Evolutionary conservation across 768 basidiomycete species (phyloP).

Genomic region (Mycena alexandri): DNA sequence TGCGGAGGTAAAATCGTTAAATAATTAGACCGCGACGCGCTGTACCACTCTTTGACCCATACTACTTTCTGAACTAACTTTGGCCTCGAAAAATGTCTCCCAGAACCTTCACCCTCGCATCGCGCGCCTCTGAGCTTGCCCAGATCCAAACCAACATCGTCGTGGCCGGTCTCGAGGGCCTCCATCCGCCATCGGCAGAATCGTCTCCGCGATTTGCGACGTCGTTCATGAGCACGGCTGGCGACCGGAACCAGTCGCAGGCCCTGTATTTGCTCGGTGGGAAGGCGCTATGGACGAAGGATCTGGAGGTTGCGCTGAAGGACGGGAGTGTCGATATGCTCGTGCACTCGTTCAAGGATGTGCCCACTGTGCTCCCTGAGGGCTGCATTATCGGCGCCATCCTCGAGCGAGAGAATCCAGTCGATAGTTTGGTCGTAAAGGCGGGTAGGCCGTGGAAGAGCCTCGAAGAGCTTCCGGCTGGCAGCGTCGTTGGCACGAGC

Average conservation of each 20-base stretch:
- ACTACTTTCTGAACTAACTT: too few relatives aligned
- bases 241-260: constrained; percentile 81
- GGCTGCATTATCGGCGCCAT: constrained; percentile 91
- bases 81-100: constrained; percentile 37
- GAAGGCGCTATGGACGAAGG: constrained; percentile 83
- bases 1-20: too few relatives aligned
- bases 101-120: constrained; percentile 81
- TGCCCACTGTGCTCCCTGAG: constrained; percentile 88
- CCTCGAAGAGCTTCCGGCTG: constrained; percentile 87
- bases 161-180: constrained; percentile 67
- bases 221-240: constrained; percentile 59
- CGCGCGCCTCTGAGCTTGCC: constrained; percentile 89
- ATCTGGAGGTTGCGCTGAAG: constrained; percentile 88
- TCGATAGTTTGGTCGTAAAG: constrained; percentile 91
- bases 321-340: constrained; percentile 87
- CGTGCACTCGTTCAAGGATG: constrained; percentile 93
- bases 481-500: constrained; percentile 94
- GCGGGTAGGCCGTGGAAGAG: constrained; percentile 73
- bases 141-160: constrained; percentile 91
- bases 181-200: constrained; percentile 64
- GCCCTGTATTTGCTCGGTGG: constrained; percentile 41
- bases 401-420: constrained; percentile 87
- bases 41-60: too few relatives aligned
- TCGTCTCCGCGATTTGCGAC: constrained; percentile 32
- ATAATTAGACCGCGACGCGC: too few relatives aligned